Percentiles rank a stretch among this genome's conserved stretches.
Evolutionary conservation across 352 stramenopile species (phyloP).

Genomic region (Peronospora belbahrii): DNA sequence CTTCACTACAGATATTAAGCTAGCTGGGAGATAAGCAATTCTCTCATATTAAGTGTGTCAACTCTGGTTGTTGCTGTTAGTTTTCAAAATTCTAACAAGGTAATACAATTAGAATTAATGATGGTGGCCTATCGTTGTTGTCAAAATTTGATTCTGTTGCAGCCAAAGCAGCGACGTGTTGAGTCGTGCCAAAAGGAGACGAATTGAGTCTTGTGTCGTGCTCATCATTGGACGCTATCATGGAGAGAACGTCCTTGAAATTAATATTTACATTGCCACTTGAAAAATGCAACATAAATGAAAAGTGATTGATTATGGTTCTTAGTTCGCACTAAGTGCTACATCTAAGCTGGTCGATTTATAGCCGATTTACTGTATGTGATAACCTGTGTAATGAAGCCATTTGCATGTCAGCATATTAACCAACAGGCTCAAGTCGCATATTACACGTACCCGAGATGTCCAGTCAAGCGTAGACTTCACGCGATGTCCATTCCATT

Average conservation of each 20-base stretch:
- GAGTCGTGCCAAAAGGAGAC: conserved; percentile 1
- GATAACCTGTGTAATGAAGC: conserved; percentile 26
- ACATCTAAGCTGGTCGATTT: background rate
- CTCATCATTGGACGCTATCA: conserved; percentile 14
- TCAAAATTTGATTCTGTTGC: conserved; percentile 19
- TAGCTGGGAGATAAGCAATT: no score
- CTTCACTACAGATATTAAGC: no score
- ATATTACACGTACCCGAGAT: conserved; percentile 35
- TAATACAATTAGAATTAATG: conserved; percentile 49
- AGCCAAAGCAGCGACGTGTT: conserved; percentile 15
- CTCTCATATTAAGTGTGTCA: no score
- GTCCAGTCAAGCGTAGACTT: conserved; percentile 54
- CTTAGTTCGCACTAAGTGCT: no score
- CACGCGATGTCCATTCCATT: conserved; percentile 65
- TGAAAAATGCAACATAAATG: background rate
- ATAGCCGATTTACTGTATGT: conserved; percentile 6
- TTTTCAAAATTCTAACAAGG: no score
- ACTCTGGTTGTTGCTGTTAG: no score
- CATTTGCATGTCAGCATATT: conserved; percentile 3
- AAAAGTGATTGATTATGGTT: no score
- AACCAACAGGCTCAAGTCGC: background rate
- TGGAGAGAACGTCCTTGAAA: no score
- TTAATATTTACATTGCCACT: conserved; percentile 5
- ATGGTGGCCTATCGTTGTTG: conserved; percentile 19
- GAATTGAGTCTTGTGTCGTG: background rate